Conservation (phyloP, 2,329 filamentous ascomycete genomes). For the Biscogniauxia sp. region DNA sequence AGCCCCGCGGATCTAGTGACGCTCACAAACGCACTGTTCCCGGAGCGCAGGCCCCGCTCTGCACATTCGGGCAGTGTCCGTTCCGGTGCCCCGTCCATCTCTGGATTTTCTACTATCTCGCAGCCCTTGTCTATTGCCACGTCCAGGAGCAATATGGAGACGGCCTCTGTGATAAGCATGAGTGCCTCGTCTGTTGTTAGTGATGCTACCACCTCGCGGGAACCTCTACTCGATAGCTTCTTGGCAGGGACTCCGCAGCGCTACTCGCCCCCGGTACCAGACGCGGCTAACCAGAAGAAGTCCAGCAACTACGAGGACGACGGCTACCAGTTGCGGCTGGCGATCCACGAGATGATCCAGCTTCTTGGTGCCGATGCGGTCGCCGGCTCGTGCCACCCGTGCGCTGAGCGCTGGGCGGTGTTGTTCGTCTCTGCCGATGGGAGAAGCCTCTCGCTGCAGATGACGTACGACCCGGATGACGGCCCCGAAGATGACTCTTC, state of each 20-base stretch:
- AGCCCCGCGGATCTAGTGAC: slow-evolving; percentile 77
- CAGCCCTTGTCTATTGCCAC: slow-evolving; percentile 64
- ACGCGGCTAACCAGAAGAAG: slow-evolving; percentile 42
- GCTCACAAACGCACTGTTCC: slow-evolving; percentile 80
- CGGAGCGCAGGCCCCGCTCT: slow-evolving; percentile 66
- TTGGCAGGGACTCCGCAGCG: slow-evolving; percentile 48
- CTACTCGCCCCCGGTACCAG: slow-evolving; percentile 52
- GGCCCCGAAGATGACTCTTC: slow-evolving; percentile 62
- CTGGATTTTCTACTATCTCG: slow-evolving; percentile 65
- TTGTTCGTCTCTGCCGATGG: slow-evolving; percentile 76
- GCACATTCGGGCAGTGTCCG: slow-evolving; percentile 59
- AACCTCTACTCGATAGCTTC: slow-evolving; percentile 59
- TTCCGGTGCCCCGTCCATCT: slow-evolving; percentile 67
- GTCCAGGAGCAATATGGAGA: slow-evolving; percentile 58
- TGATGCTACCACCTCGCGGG: slow-evolving; percentile 64
- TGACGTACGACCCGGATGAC: slow-evolving; percentile 69
- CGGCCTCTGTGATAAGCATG: slow-evolving; percentile 68
- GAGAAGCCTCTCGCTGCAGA: slow-evolving; percentile 64
- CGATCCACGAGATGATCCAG: slow-evolving; percentile 69
- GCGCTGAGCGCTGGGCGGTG: slow-evolving; percentile 79
- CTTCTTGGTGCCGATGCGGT: slow-evolving; percentile 62
- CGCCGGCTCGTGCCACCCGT: slow-evolving; percentile 71
- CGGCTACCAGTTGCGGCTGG: slow-evolving; percentile 62
- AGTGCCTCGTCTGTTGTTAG: slow-evolving; percentile 71
- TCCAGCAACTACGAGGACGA: slow-evolving; percentile 60